Evolutionary conservation across 306 rosid species (phyloP).

Genomic region (Datisca glomerata): DNA sequence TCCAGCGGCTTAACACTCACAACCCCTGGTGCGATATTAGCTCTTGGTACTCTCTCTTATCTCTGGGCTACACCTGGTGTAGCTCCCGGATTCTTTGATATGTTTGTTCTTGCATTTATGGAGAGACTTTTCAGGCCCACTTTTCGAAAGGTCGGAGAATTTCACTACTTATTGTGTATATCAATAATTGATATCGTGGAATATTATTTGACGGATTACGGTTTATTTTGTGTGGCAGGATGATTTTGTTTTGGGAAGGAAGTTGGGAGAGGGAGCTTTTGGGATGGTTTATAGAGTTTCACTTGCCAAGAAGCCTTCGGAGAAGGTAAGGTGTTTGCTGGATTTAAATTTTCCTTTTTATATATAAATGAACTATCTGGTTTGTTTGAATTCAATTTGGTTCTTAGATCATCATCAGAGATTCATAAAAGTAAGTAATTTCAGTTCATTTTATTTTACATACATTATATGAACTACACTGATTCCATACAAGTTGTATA

Average conservation of each 20-base stretch:
- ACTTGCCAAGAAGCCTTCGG: constrained; percentile 54
- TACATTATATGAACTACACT: no score
- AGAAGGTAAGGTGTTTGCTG: constrained; percentile 42
- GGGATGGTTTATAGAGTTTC: constrained; percentile 81
- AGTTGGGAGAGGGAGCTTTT: constrained; percentile 93
- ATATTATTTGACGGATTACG: no score
- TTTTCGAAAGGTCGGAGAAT: constrained; percentile 47
- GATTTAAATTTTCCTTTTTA: not conserved
- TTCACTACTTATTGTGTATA: constrained; percentile 1
- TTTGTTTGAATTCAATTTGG: not conserved
- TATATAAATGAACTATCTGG: not conserved
- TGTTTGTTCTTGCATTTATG: constrained; percentile 90
- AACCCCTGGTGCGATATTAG: constrained; percentile 57
- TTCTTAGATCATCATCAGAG: no score
- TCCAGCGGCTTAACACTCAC: constrained; percentile 58
- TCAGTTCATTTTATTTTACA: no score
- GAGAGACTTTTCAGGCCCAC: constrained; percentile 75
- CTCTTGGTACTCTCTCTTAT: constrained; percentile 69
- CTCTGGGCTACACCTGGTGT: constrained; percentile 97
- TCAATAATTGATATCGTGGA: no score
- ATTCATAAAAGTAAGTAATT: no score
- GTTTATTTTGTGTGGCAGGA: constrained; percentile 39
- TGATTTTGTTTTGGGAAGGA: constrained; percentile 85
- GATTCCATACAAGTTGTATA: no score
- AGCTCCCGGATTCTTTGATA: constrained; percentile 94